phyloP scores from a whole-genome alignment of 2,329 filamentous ascomycete genomes.

The Cylindrodendrum hubeiense region DNA sequence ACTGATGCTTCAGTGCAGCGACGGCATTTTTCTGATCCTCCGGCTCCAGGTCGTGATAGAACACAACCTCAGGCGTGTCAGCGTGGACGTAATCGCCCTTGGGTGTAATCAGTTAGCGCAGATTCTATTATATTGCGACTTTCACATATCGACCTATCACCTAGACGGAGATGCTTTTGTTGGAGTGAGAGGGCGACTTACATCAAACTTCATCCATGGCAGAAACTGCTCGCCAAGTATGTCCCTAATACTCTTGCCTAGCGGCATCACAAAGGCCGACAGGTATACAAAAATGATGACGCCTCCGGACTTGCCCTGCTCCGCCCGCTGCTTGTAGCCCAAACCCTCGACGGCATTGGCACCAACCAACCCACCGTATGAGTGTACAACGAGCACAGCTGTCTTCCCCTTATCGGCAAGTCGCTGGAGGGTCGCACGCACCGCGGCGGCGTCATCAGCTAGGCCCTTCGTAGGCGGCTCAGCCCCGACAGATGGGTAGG shows the following conservation, averaged over 20 bases:
- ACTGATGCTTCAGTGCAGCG: constrained; percentile 27
- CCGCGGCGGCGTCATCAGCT: too few relatives aligned
- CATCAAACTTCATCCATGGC: constrained; percentile 46
- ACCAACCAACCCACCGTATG: constrained; percentile 57
- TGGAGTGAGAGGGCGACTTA: constrained; percentile 17
- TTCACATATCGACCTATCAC: background rate
- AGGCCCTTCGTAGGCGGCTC: constrained; percentile 39
- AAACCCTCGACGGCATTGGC: constrained; percentile 52
- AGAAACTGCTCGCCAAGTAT: constrained; percentile 40
- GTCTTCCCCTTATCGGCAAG: constrained; percentile 51
- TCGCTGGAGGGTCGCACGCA: too few relatives aligned
- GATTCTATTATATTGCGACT: background rate
- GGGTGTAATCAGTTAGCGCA: background rate
- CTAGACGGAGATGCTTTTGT: background rate
- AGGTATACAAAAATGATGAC: constrained; percentile 53
- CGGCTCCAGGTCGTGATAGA: constrained; percentile 42
- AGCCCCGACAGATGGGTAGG: constrained; percentile 50
- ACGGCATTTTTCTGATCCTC: constrained; percentile 23
- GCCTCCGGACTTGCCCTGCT: constrained; percentile 51
- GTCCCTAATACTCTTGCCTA: constrained; percentile 40
- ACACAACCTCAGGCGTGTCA: constrained; percentile 32
- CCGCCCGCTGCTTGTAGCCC: constrained; percentile 48
- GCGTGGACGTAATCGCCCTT: constrained; percentile 30
- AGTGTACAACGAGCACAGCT: constrained; percentile 57
- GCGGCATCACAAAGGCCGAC: constrained; percentile 48